Conservation (phyloP, 352 stramenopile genomes). For the Ophiocytium majus region DNA sequence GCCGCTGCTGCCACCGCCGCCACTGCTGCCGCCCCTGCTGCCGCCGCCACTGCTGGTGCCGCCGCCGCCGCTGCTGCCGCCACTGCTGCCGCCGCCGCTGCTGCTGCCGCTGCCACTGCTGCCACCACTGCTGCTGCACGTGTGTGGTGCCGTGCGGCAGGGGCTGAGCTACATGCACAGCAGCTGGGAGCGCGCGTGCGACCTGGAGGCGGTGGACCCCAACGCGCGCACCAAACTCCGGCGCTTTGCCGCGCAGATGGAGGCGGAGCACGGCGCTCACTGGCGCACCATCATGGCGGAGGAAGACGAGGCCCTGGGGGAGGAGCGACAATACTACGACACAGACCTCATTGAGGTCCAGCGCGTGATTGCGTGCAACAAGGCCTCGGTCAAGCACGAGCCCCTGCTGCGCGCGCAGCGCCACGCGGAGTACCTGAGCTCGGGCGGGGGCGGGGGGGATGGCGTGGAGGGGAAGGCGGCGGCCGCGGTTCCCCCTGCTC, state of each 20-base stretch:
- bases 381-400: neutral
- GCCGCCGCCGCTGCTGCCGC: neutral
- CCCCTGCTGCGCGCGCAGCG: neutral
- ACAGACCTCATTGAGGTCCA: conserved; percentile 24
- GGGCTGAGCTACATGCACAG: conserved; percentile 53
- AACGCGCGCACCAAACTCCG: conserved; percentile 52
- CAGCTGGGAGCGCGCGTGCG: conserved; percentile 43
- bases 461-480: neutral
- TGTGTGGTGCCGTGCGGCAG: neutral
- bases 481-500: neutral
- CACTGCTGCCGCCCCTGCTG: neutral
- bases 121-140: neutral
- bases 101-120: neutral
- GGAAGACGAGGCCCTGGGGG: conserved; percentile 38
- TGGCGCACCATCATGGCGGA: conserved; percentile 51
- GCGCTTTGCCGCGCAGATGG: conserved; percentile 52
- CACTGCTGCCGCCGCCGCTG: neutral
- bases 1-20: neutral
- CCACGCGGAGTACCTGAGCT: conserved; percentile 17
- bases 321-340: conserved; percentile 25
- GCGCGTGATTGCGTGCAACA: conserved; percentile 16
- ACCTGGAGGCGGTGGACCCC: conserved; percentile 45
- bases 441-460: neutral
- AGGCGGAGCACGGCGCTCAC: conserved; percentile 59
- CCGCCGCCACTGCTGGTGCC: neutral